Base-by-base conservation (phyloP, 140 eudicot genomes). In the Oenanthe javanica region DNA sequence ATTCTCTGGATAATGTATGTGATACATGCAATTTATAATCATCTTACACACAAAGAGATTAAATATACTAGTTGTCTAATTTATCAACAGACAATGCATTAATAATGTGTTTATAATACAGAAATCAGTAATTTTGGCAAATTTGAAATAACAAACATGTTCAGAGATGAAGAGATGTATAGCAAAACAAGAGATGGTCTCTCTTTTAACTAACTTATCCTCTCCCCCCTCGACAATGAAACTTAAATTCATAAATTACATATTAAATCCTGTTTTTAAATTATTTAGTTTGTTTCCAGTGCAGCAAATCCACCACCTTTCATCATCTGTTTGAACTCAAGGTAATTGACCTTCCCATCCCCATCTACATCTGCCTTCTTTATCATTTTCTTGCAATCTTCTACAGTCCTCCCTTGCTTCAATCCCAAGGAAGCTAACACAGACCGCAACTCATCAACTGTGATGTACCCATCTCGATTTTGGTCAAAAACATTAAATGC, bases 271-370 rank as follows among this genome's bases (percentile, higher is more conserved):
- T 38, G 76, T 11, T 71, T 16, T 18, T 25, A 38, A 11, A 13
- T 38, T 6, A 38, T 27, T 70, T 40, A 36, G 10, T 40, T 71
- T 16, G 76, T 2, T 71, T 71, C 76, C 50, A 71, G 21, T 38
- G 76, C 76, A 71, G 76, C 76, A 71, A 71, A 71, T 71, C 76
- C 76, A 7, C 76, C 76, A 71, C 76, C n/a, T 71, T 71, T 71
- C 76, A 71, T 71, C 76, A 71, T 71, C 49, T 71, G 50, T 71
- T 40, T 71, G 21, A 71, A 71, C 48, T 71, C 76, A 15, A 38
- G 9, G 48, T 15, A 71, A 71, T 71, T 71, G 13, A 71, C 76
- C 16, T 42, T 71, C 76, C 76, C 76, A 71, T 71, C 76, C 23
- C 76, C 76, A 71, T 71, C 76, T 8, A 36, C 49, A 40, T 71